Conservation (phyloP, 805 yeast species). For the Metschnikowia kunwiensis region DNA sequence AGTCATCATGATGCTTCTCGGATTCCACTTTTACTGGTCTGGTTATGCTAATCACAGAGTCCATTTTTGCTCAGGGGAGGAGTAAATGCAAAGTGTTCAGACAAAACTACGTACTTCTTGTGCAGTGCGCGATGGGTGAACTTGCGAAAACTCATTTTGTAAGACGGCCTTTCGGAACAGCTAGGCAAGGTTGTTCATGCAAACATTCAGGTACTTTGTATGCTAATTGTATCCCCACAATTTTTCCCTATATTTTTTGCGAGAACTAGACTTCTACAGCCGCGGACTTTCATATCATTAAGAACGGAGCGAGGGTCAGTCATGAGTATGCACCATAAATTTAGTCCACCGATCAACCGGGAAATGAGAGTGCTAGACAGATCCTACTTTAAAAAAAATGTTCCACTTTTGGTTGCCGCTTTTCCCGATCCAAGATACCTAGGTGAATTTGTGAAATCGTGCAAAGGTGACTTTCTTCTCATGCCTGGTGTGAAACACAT, state of each 20-base stretch:
- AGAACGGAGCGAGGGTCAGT: conserved; percentile 27
- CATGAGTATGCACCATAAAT: conserved; percentile 26
- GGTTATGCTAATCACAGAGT: conserved; percentile 35
- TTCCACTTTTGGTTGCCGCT: conserved; percentile 63
- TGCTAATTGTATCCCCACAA: too few species aligned
- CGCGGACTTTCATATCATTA: too few species aligned
- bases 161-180: too few species aligned
- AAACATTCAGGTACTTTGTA: too few species aligned
- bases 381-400: conserved; percentile 52
- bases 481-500: conserved; percentile 72
- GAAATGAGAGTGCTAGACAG: conserved; percentile 67
- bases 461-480: conserved; percentile 59
- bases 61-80: conserved; percentile 2
- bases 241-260: too few species aligned
- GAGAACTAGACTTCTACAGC: too few species aligned
- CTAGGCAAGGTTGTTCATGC: too few species aligned
- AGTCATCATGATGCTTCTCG: conserved; percentile 42
- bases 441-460: conserved; percentile 57
- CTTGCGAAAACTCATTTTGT: conserved; percentile 1
- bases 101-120: neutral
- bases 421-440: conserved; percentile 65
- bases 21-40: conserved; percentile 23
- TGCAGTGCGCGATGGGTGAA: conserved; percentile 16
- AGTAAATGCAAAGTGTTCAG: neutral
- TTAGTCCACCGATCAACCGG: conserved; percentile 66